phyloP scores from a whole-genome alignment of 495 filamentous ascomycete genomes.

The Pyrenopolyporus hunteri region DNA sequence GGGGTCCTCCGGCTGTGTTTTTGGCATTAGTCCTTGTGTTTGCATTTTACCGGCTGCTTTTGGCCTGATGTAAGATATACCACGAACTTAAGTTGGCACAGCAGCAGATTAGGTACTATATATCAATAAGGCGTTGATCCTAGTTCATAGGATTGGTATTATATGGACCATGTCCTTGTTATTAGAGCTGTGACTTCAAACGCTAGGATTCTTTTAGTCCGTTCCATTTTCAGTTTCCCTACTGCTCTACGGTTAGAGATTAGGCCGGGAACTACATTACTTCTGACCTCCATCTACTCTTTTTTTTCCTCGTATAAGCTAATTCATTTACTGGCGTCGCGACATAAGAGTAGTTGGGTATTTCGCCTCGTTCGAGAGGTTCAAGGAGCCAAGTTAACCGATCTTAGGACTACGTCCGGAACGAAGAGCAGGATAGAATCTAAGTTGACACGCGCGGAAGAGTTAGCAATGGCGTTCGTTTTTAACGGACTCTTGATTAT shows the following conservation, averaged over 20 bases:
- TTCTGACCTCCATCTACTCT: no score
- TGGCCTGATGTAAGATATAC: background rate
- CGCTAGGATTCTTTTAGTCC: no score
- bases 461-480: no score
- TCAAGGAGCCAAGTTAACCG: conserved; percentile 58
- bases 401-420: conserved; percentile 64
- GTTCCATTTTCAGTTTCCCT: no score
- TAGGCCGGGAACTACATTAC: no score
- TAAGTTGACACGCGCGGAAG: no score
- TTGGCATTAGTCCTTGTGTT: background rate
- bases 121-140: background rate
- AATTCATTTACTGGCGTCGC: conserved; percentile 62
- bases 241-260: no score
- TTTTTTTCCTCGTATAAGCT: conserved; percentile 28
- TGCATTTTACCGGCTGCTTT: background rate
- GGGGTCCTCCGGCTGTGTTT: background rate
- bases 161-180: no score
- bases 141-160: no score
- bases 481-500: no score
- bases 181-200: no score
- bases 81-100: background rate
- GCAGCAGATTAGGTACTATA: background rate
- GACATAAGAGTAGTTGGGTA: conserved; percentile 64
- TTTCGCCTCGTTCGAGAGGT: conserved; percentile 66
- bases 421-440: conserved; percentile 29